Evolutionary conservation across 2,329 filamentous ascomycete species (phyloP), one percentile per base, ranked within the genome.

Genomic region (Alternaria rosae): DNA sequence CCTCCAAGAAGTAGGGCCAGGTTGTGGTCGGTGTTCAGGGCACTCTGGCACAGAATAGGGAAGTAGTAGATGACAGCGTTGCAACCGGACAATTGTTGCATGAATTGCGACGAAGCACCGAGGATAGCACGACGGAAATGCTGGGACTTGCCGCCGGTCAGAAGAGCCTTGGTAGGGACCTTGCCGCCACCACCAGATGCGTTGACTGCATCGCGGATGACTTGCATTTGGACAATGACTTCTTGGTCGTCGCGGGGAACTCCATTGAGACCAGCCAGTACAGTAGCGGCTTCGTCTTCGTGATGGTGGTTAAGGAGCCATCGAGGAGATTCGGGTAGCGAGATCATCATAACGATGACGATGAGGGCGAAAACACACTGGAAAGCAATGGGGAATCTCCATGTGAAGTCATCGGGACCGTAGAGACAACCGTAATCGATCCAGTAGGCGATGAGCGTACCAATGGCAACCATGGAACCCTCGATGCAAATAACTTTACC

Each of bases 51-150:
- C 8, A 82, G 73, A 50, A 82, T 75, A 0, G 80, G 80, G 62
- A 82, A 78, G 65, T 80, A 82, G 72, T 82, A 82, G 64, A 81
- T 82, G 59, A 82, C 79, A 13, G 80, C 80, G 57, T 81, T 81
- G 64, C 75, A 76, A 23, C 72, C 73, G 38, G 70, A 72, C 43
- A 74, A 63, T 48, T 90, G 88, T 72, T 89, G 88, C 82, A 89
- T 87, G 44, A 89, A 80, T 75, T 90, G 87, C 6, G 83, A 84
- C n/a, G 82, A 83, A 2, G 85, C 81, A 13, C 87, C 88, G 8
- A 90, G 81, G 35, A 89, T 61, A 80, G 89, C 86, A 47, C 88
- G 84, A 15, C 88, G 85, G 78, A 89, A 84, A 71, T 90, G 87
- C 78, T 90, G 88, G 0, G 86, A 88, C 78, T 87, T 88, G 66